Evolutionary conservation across 306 rosid species (phyloP).

Genomic region (Dalbergia cochinchinensis): DNA sequence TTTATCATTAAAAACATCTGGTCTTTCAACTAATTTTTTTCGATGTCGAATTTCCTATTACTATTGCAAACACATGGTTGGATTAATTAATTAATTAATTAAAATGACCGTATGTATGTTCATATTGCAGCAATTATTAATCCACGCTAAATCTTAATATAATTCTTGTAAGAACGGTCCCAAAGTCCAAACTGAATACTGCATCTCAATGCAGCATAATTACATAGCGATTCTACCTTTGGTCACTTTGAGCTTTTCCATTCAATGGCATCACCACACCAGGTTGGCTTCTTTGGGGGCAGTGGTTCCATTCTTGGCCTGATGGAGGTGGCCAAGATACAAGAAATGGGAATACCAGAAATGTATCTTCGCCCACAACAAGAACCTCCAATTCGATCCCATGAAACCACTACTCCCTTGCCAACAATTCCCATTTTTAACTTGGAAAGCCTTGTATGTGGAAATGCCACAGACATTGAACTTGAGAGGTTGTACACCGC

Average conservation of each 20-base stretch:
- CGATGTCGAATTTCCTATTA: too few species aligned
- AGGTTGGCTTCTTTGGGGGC: constrained; percentile 27
- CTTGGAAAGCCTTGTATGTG: constrained; percentile 42
- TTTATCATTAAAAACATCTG: too few species aligned
- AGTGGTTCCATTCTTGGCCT: constrained; percentile 52
- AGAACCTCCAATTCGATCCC: constrained; percentile 42
- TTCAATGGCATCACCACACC: constrained; percentile 39
- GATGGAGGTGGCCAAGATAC: constrained; percentile 35
- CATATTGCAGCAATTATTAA: not conserved
- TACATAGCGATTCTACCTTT: not conserved
- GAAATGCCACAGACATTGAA: constrained; percentile 40
- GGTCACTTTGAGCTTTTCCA: not conserved
- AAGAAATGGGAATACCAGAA: constrained; percentile 50
- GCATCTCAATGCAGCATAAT: not conserved
- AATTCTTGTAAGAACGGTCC: not conserved
- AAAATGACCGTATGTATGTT: not conserved
- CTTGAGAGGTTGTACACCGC: constrained; percentile 60
- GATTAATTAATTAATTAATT: too few species aligned
- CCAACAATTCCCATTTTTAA: constrained; percentile 69
- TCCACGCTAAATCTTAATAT: not conserved
- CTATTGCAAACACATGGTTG: not conserved
- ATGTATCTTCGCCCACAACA: constrained; percentile 54
- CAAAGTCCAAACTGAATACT: not conserved
- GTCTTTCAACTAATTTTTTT: too few species aligned
- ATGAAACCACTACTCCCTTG: constrained; percentile 31